Evolutionary conservation across 2,329 filamentous ascomycete genomes (phyloP).

Genomic region (Neofusicoccum kwambonambiense): DNA sequence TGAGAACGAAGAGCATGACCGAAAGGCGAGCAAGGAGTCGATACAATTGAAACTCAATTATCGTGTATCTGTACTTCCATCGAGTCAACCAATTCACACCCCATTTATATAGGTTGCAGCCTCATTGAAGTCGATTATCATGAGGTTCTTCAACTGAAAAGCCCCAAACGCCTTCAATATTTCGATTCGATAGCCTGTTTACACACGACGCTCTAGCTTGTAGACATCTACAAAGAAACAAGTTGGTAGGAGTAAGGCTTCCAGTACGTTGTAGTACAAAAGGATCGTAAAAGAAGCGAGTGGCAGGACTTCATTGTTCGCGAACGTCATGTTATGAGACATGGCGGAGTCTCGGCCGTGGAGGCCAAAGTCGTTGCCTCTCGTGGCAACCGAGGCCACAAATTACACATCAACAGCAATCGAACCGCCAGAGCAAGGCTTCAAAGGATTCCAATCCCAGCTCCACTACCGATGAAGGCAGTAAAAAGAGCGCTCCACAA

Average conservation of each 20-base stretch:
- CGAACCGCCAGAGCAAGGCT: too few species aligned
- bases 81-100: neutral
- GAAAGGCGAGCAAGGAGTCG: neutral
- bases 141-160: neutral
- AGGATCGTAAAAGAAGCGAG: neutral
- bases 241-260: neutral
- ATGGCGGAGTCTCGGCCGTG: neutral
- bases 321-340: neutral
- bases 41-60: neutral
- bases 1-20: neutral
- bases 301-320: neutral
- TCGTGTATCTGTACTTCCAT: neutral
- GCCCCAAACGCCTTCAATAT: neutral
- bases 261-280: neutral
- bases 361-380: conserved; percentile 9
- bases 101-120: neutral
- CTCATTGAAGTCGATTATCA: neutral
- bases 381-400: too few species aligned
- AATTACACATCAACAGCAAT: too few species aligned
- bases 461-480: too few species aligned
- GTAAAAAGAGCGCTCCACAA: too few species aligned
- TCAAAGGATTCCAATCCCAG: too few species aligned
- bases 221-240: too few species aligned
- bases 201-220: neutral
- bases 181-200: neutral